Evolutionary conservation across 768 basidiomycete species (phyloP), one percentile per base, ranked within the genome.

Genomic region (Naganishia kalamii): DNA sequence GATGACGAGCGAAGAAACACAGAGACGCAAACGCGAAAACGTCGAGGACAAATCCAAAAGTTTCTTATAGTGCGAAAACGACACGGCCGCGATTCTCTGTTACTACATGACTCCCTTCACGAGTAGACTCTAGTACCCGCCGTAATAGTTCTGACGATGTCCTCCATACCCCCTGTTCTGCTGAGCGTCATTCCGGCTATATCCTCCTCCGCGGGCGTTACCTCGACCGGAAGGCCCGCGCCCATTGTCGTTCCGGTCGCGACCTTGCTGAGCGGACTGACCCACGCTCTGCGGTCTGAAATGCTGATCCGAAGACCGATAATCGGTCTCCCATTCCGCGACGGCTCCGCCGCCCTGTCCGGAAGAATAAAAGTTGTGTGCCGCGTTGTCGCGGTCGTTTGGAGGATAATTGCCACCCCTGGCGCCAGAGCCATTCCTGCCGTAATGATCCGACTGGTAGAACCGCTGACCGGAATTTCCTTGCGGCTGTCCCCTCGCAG

Each of bases 71-170:
- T n/a, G n/a, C n/a, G n/a, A n/a, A n/a, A n/a, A n/a, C n/a, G n/a
- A n/a, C n/a, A n/a, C n/a, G n/a, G n/a, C n/a, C 43, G 19, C 11
- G 43, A 44, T 50, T 50, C 21, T 50, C 11, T 25, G 11, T 41
- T 10, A 41, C 19, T 41, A 41, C 40, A 41, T 41, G 40, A 41
- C 19, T 10, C 19, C 19, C 11, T 41, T 10, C 11, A 10, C 19
- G 40, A 41, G 10, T 41, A 19, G 10, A 41, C 40, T 11, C 27
- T 17, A 57, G 37, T 57, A 57, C 12, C 54, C 37, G 30, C 54
- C 54, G n/a, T 57, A 57, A 25, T 57, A 57, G 25, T 57, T 57
- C 54, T 57, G 54, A 15, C 54, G 54, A 12, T 57, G 54, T 37
- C 54, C 54, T 7, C 54, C 54, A 41, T 37, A 57, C n/a, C 21